Percentiles rank a stretch among this genome's conserved stretches.
Evolutionary conservation across 1,284 basidiomycete genomes (phyloP).

Genomic region (Rhodotorula sp.): DNA sequence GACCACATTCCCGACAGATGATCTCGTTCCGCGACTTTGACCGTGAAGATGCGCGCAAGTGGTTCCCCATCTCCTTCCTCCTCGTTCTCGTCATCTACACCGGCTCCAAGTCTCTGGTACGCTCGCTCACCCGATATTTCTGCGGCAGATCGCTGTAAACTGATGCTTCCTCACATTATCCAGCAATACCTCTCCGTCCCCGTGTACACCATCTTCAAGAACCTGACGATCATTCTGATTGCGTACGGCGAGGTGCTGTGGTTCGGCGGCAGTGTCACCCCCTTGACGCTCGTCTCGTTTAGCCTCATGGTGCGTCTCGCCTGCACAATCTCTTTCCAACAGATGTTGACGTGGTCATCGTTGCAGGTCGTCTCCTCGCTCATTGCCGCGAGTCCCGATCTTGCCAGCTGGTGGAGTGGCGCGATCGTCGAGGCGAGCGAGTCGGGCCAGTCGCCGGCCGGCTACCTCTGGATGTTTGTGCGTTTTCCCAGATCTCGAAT

Average conservation of each 20-base stretch:
- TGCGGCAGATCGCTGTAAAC: too few species aligned
- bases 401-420: slow-evolving; percentile 57
- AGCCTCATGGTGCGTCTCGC: slow-evolving; percentile 67
- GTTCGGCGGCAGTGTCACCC: slow-evolving; percentile 91
- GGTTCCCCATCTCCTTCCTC: slow-evolving; percentile 92
- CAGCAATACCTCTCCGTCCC: slow-evolving; percentile 93
- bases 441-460: slow-evolving; percentile 49
- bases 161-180: background rate
- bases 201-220: slow-evolving; percentile 92
- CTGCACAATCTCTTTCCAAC: background rate
- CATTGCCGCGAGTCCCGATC: slow-evolving; percentile 93
- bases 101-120: slow-evolving; percentile 90
- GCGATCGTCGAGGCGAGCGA: slow-evolving; percentile 14
- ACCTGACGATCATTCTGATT: slow-evolving; percentile 96
- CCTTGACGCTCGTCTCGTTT: slow-evolving; percentile 85
- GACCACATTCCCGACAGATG: slow-evolving; percentile 49
- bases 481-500: slow-evolving; percentile 24
- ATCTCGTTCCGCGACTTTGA: slow-evolving; percentile 89
- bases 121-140: slow-evolving; percentile 4
- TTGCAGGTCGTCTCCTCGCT: slow-evolving; percentile 83
- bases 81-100: slow-evolving; percentile 97
- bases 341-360: background rate
- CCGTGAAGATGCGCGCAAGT: slow-evolving; percentile 78
- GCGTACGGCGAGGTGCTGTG: slow-evolving; percentile 97
- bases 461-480: slow-evolving; percentile 41